These are phyloP conservation scores for Penicillium sp. DNA, from an alignment of 2,329 filamentous ascomycete genomes.

Conservation along the genomic window DNA sequence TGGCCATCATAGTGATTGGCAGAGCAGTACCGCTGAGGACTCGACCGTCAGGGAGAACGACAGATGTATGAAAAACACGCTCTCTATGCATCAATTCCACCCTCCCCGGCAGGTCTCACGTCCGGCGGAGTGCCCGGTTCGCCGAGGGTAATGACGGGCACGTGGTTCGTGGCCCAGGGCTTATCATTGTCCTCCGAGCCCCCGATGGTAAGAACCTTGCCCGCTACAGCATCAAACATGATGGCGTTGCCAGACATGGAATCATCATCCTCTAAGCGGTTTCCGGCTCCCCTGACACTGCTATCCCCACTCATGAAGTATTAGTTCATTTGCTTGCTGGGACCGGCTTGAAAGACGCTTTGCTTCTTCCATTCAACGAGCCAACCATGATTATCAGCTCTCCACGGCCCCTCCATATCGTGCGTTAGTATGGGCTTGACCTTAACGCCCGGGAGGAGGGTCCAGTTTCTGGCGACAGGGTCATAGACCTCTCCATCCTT, in stretches of 20 bases:
- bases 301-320: slow-evolving; percentile 51
- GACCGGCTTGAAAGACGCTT: slow-evolving; percentile 58
- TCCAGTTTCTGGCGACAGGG: slow-evolving; percentile 51
- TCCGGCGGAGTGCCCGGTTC: slow-evolving; percentile 15
- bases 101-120: slow-evolving; percentile 44
- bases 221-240: slow-evolving; percentile 55
- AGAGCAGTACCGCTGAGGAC: slow-evolving; percentile 50
- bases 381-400: slow-evolving; percentile 58
- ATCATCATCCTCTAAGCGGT: slow-evolving; percentile 47
- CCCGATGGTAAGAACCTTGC: slow-evolving; percentile 58
- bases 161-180: slow-evolving; percentile 44
- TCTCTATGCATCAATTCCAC: slow-evolving; percentile 44
- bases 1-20: slow-evolving; percentile 58
- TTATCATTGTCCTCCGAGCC: slow-evolving; percentile 52
- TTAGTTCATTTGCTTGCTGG: slow-evolving; percentile 59
- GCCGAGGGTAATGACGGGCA: slow-evolving; percentile 54
- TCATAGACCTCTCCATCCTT: slow-evolving; percentile 62
- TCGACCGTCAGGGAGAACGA: slow-evolving; percentile 53
- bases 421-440: slow-evolving; percentile 49
- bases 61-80: slow-evolving; percentile 50
- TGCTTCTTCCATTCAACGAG: slow-evolving; percentile 53
- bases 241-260: slow-evolving; percentile 59
- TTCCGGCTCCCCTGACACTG: slow-evolving; percentile 44
- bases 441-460: slow-evolving; percentile 46
- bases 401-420: slow-evolving; percentile 42